Percentiles rank a stretch among this genome's conserved stretches.
These are phyloP conservation scores for Verticillium dahliae DNA, from an alignment of 2,329 filamentous ascomycete species.

Conservation along the genomic window DNA sequence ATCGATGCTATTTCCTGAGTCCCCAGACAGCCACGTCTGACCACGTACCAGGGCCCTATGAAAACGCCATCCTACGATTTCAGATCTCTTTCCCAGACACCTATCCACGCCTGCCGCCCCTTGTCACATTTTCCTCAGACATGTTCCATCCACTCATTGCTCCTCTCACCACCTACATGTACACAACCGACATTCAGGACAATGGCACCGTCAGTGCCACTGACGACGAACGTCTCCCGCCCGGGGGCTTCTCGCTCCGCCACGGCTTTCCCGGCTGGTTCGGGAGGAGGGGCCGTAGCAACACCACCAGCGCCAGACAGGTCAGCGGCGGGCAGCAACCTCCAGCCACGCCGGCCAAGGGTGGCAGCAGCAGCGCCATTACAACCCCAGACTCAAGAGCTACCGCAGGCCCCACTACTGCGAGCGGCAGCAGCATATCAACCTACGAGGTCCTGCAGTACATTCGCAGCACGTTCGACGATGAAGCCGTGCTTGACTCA, in stretches of 20 bases:
- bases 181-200: conserved; percentile 71
- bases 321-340: conserved; percentile 27
- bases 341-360: conserved; percentile 17
- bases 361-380: conserved; percentile 12
- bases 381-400: conserved; percentile 24
- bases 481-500: conserved; percentile 68
- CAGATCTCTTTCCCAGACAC: conserved; percentile 78
- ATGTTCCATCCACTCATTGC: conserved; percentile 93
- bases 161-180: conserved; percentile 89
- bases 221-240: conserved; percentile 76
- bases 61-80: conserved; percentile 80
- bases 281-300: conserved; percentile 45
- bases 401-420: conserved; percentile 10
- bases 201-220: conserved; percentile 75
- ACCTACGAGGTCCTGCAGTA: conserved; percentile 71
- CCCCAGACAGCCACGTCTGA: conserved; percentile 2
- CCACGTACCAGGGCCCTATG: conserved; percentile 66
- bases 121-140: conserved; percentile 84
- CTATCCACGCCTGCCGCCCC: conserved; percentile 73
- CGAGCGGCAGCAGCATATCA: conserved; percentile 7
- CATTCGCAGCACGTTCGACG: conserved; percentile 74
- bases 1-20: conserved; percentile 42
- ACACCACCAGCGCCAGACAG: conserved; percentile 28
- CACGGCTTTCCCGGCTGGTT: conserved; percentile 94
- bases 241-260: conserved; percentile 82